phyloP scores from a whole-genome alignment of 371 early-diverging fungal species.

The Dichotomocladium elegans region DNA sequence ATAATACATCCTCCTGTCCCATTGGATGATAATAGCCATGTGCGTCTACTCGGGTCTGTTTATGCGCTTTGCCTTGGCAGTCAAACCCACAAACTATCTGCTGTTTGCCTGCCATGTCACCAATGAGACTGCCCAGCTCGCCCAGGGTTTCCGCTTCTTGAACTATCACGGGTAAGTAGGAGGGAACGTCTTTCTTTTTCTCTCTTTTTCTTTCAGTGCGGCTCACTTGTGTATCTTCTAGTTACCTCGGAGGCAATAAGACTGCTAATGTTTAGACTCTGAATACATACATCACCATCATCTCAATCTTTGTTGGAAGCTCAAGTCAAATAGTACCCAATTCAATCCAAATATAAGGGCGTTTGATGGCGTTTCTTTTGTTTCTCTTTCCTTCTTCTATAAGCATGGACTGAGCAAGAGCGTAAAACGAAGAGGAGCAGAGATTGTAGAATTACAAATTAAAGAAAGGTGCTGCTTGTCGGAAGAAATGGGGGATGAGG shows the following conservation, averaged over 20 bases:
- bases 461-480: too few relatives aligned
- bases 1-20: not conserved
- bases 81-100: slow-evolving; percentile 86
- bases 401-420: too few relatives aligned
- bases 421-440: too few relatives aligned
- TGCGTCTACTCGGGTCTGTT: slow-evolving; percentile 86
- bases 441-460: too few relatives aligned
- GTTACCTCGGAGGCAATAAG: too few relatives aligned
- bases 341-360: not conserved
- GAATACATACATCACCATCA: not conserved
- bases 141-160: slow-evolving; percentile 82
- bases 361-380: too few relatives aligned
- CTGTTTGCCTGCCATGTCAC: slow-evolving; percentile 91
- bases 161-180: slow-evolving; percentile 65
- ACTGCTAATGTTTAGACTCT: too few relatives aligned
- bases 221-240: too few relatives aligned
- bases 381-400: too few relatives aligned
- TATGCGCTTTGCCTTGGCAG: slow-evolving; percentile 95
- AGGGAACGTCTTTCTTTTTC: not conserved
- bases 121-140: slow-evolving; percentile 85
- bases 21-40: slow-evolving; percentile 40
- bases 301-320: not conserved
- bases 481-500: too few relatives aligned
- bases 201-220: too few relatives aligned
- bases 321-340: not conserved